These are phyloP conservation scores for Fistulifera pelliculosa DNA, from an alignment of 108 stramenopile genomes.

Conservation along the genomic window DNA sequence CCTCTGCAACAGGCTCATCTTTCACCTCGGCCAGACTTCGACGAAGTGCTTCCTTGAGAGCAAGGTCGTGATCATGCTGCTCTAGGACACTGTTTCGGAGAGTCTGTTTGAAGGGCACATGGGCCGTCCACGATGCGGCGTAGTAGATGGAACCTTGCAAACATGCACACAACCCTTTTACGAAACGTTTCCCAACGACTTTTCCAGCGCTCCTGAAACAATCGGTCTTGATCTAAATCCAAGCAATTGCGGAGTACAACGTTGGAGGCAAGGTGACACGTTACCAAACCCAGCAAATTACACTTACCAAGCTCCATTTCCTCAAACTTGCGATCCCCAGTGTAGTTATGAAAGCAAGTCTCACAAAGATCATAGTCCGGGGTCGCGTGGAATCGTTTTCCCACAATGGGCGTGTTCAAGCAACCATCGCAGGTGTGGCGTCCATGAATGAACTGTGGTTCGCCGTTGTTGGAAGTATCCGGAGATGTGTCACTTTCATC, in stretches of 20 bases:
- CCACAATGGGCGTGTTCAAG: constrained; percentile 68
- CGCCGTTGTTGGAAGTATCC: neutral
- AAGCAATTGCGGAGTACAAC: neutral
- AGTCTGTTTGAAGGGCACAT: too few species aligned
- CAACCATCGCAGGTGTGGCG: constrained; percentile 85
- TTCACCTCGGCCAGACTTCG: constrained; percentile 33
- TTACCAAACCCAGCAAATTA: neutral
- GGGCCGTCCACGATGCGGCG: too few species aligned
- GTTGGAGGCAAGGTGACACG: neutral
- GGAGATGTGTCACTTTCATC: constrained; percentile 1
- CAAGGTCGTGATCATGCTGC: constrained; percentile 18
- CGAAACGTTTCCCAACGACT: neutral
- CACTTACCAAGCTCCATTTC: constrained; percentile 43
- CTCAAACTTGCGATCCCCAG: constrained; percentile 62
- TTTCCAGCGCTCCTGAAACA: constrained; percentile 63
- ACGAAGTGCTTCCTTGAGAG: constrained; percentile 53
- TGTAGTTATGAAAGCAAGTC: constrained; percentile 51
- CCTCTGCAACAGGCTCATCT: constrained; percentile 1
- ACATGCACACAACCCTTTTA: neutral
- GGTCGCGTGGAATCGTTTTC: constrained; percentile 65
- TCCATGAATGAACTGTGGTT: constrained; percentile 65
- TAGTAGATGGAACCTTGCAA: too few species aligned
- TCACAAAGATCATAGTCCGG: constrained; percentile 81
- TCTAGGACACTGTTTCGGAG: too few species aligned
- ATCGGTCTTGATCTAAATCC: constrained; percentile 43